Percentiles rank a stretch among this genome's conserved stretches.
Evolutionary conservation across 2,329 filamentous ascomycete species (phyloP).

Genomic region (Claviceps citrina): DNA sequence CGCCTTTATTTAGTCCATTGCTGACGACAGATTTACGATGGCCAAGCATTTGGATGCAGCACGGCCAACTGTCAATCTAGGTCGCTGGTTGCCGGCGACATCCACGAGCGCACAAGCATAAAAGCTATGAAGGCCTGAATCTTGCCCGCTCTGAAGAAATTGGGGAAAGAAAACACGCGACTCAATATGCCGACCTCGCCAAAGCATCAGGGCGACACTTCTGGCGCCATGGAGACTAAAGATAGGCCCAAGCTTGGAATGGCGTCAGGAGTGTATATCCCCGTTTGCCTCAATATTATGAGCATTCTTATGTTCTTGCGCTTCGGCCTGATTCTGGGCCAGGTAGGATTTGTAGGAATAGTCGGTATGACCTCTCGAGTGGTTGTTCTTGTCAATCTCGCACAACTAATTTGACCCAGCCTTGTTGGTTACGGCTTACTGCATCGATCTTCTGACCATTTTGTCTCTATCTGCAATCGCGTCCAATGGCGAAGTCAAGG

Average conservation of each 20-base stretch:
- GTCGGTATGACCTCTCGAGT: conserved; percentile 38
- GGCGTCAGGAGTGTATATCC: conserved; percentile 69
- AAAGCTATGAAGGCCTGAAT: not conserved
- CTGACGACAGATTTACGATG: not conserved
- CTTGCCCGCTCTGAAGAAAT: not conserved
- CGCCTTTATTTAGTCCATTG: not conserved
- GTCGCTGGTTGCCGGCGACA: not conserved
- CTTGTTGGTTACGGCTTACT: conserved; percentile 60
- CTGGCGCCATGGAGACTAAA: conserved; percentile 19
- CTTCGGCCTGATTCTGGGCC: conserved; percentile 72
- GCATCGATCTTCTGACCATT: conserved; percentile 69
- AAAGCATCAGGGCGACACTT: conserved; percentile 5
- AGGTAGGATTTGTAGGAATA: conserved; percentile 65
- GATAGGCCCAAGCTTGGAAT: conserved; percentile 53
- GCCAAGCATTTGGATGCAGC: not conserved
- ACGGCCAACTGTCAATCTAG: not conserved
- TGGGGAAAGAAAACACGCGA: not conserved
- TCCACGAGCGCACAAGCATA: not conserved
- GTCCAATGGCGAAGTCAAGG: conserved; percentile 76
- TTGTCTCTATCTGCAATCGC: conserved; percentile 80
- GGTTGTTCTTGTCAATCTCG: not conserved
- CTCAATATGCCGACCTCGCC: conserved; percentile 7
- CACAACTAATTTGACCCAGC: conserved; percentile 25
- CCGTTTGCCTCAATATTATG: conserved; percentile 75
- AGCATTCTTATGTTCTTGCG: conserved; percentile 87